A percentile compares a stretch with the other conserved stretches of the same genome.
Evolutionary conservation across 2,329 filamentous ascomycete species (phyloP).

Genomic region (Aschersonia sp.): DNA sequence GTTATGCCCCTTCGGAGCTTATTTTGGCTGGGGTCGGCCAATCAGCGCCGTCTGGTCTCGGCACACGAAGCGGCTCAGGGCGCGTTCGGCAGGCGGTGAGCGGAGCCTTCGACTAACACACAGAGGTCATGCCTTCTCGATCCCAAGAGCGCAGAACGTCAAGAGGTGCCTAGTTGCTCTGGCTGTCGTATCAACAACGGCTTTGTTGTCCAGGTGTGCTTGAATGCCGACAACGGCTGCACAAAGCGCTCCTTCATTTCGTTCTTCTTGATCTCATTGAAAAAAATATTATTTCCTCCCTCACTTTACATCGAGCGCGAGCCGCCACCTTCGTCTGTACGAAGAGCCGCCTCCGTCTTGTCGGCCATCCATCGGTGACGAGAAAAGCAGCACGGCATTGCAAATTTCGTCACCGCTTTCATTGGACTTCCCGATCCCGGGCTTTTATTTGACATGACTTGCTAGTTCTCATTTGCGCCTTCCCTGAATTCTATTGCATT

Average conservation of each 20-base stretch:
- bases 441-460: no score
- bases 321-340: no score
- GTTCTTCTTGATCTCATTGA: no score
- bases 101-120: slow-evolving; percentile 7
- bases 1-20: slow-evolving; percentile 1
- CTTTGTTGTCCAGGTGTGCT: background rate
- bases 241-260: no score
- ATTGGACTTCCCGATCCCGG: background rate
- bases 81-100: slow-evolving; percentile 9
- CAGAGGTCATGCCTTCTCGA: background rate
- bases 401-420: background rate
- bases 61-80: background rate
- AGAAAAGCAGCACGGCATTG: background rate
- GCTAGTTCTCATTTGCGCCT: no score
- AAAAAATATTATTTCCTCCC: no score
- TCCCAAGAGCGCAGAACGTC: slow-evolving; percentile 1
- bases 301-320: no score
- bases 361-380: background rate
- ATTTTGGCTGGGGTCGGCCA: slow-evolving; percentile 2
- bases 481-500: no score
- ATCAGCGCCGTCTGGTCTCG: slow-evolving; percentile 2
- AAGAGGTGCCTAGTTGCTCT: background rate
- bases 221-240: background rate
- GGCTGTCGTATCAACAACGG: background rate
- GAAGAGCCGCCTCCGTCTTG: background rate